Percentiles rank a stretch among this genome's conserved stretches.
Conservation (phyloP, 1,139 yeast genomes). For the Scheffersomyces insectosa region DNA sequence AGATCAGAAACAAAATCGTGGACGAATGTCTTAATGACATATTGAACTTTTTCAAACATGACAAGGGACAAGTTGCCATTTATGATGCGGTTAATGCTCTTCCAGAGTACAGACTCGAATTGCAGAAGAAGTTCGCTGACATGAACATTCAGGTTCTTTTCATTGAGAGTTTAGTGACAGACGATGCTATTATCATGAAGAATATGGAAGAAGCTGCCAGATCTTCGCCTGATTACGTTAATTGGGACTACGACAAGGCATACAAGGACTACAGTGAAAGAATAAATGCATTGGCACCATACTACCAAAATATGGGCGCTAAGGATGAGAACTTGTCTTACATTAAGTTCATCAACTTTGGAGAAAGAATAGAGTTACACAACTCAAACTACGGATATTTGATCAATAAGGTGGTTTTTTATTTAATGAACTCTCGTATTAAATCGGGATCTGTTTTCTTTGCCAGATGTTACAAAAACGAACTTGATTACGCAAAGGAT, state of each 20-base stretch:
- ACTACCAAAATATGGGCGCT: constrained; percentile 52
- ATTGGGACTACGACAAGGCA: constrained; percentile 68
- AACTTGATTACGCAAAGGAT: constrained; percentile 56
- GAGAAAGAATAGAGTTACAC: constrained; percentile 80
- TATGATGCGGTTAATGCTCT: constrained; percentile 94
- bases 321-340: constrained; percentile 59
- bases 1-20: constrained; percentile 59
- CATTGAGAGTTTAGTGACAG: constrained; percentile 85
- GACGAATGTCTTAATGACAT: constrained; percentile 72
- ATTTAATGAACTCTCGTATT: constrained; percentile 82
- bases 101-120: constrained; percentile 60
- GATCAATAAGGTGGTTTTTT: constrained; percentile 85
- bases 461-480: constrained; percentile 75
- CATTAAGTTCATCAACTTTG: constrained; percentile 85
- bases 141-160: constrained; percentile 75
- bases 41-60: constrained; percentile 65
- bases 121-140: constrained; percentile 54
- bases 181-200: constrained; percentile 63
- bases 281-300: constrained; percentile 51
- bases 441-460: constrained; percentile 85
- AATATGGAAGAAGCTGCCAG: constrained; percentile 82
- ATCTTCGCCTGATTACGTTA: constrained; percentile 82
- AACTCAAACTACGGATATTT: constrained; percentile 84
- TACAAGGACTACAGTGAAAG: constrained; percentile 59
- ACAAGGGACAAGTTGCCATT: constrained; percentile 89